Percentiles rank a stretch among this genome's conserved stretches.
These are phyloP conservation scores for Podospora bellae-mahoneyi DNA, from an alignment of 495 filamentous ascomycete genomes.

Conservation along the genomic window DNA sequence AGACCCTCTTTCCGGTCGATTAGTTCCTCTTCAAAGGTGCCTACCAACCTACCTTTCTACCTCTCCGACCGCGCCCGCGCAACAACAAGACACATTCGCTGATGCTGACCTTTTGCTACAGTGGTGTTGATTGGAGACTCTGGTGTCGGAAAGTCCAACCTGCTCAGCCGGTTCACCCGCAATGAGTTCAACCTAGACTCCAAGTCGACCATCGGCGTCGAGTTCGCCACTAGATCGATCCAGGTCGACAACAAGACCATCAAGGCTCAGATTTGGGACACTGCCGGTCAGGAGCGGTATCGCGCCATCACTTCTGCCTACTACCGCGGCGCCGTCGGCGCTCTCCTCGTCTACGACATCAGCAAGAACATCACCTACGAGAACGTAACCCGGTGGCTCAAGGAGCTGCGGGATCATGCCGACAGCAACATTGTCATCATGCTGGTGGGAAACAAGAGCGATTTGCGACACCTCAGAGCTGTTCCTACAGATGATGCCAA, in stretches of 20 bases:
- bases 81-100: slow-evolving; percentile 22
- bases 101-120: slow-evolving; percentile 41
- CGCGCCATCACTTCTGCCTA: slow-evolving; percentile 98
- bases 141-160: slow-evolving; percentile 99
- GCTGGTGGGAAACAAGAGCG: slow-evolving; percentile 99
- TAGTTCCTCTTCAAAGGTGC: slow-evolving; percentile 99
- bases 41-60: slow-evolving; percentile 16
- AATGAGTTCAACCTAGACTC: slow-evolving; percentile 99
- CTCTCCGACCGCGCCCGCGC: slow-evolving; percentile 16
- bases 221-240: slow-evolving; percentile 98
- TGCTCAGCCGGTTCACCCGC: slow-evolving; percentile 97
- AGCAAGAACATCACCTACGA: slow-evolving; percentile 99
- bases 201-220: slow-evolving; percentile 99
- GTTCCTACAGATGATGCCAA: slow-evolving; percentile 99
- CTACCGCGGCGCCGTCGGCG: slow-evolving; percentile 95
- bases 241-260: slow-evolving; percentile 99
- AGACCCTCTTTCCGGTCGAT: slow-evolving; percentile 18
- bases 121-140: slow-evolving; percentile 99
- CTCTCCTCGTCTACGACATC: slow-evolving; percentile 98
- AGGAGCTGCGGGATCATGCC: slow-evolving; percentile 96
- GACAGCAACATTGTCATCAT: slow-evolving; percentile 99
- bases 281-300: slow-evolving; percentile 97
- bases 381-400: slow-evolving; percentile 98
- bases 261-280: slow-evolving; percentile 99
- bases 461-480: slow-evolving; percentile 96